A percentile compares a stretch with the other conserved stretches of the same genome.
These are phyloP conservation scores for Monosporascus sp. DNA, from an alignment of 2,329 filamentous ascomycete species.

Conservation along the genomic window DNA sequence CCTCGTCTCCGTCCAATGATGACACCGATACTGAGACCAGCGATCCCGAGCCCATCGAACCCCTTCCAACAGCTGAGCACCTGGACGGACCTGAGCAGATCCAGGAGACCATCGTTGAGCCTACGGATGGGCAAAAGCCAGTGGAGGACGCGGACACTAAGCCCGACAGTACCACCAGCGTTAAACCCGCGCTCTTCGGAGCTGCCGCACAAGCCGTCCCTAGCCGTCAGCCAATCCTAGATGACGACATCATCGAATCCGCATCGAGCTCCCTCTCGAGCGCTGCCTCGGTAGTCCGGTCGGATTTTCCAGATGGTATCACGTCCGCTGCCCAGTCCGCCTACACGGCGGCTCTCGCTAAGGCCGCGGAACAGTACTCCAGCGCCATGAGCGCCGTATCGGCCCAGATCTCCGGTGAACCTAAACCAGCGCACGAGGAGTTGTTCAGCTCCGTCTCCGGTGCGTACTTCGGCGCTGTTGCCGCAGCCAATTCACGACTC, in stretches of 20 bases:
- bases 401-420: conserved; percentile 60
- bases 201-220: conserved; percentile 46
- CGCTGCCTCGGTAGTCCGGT: conserved; percentile 27
- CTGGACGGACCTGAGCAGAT: conserved; percentile 23
- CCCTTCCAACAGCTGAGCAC: conserved; percentile 12
- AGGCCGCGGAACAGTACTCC: conserved; percentile 63
- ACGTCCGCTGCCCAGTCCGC: conserved; percentile 45
- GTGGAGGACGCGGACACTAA: conserved; percentile 1
- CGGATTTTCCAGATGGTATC: conserved; percentile 30
- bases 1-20: conserved; percentile 13
- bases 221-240: conserved; percentile 42
- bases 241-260: conserved; percentile 38
- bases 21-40: conserved; percentile 23
- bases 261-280: conserved; percentile 29
- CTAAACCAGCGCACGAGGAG: conserved; percentile 63
- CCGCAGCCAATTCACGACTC: conserved; percentile 54
- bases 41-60: conserved; percentile 22
- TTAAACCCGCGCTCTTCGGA: conserved; percentile 45
- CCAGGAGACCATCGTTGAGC: conserved; percentile 29
- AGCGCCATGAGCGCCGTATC: conserved; percentile 64
- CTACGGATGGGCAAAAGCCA: conserved; percentile 15
- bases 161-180: conserved; percentile 18
- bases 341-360: conserved; percentile 60
- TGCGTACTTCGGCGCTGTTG: conserved; percentile 61
- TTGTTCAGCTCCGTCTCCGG: conserved; percentile 63